Conservation (phyloP, 768 basidiomycete genomes). For the Naganishia friedmannii region DNA sequence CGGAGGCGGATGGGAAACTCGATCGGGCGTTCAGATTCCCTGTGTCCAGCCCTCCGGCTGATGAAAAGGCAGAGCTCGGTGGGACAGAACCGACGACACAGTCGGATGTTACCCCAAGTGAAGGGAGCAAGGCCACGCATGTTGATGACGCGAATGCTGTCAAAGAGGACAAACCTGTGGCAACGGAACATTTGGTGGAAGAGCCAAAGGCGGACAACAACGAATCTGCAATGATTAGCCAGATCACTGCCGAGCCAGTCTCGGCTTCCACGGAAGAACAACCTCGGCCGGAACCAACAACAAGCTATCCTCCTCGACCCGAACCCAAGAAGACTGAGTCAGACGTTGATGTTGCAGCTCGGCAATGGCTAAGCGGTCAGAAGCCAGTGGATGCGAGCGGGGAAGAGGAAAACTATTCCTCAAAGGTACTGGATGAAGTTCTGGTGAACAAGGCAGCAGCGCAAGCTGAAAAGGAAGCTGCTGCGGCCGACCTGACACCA, state of each 20-base stretch:
- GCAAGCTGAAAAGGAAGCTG: constrained; percentile 14
- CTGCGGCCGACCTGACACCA: no score
- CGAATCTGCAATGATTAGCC: neutral
- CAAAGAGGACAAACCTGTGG: neutral
- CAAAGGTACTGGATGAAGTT: constrained; percentile 10
- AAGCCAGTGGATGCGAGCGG: constrained; percentile 9
- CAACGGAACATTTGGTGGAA: neutral
- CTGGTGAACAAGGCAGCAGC: neutral
- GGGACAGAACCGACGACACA: neutral
- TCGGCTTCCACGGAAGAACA: neutral
- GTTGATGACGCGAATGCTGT: neutral
- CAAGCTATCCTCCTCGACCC: neutral
- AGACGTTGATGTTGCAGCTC: constrained; percentile 22
- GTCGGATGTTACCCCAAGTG: neutral
- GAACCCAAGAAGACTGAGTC: constrained; percentile 7
- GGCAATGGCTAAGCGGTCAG: constrained; percentile 18
- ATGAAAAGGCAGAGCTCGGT: neutral
- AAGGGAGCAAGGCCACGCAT: neutral
- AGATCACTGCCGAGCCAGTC: neutral
- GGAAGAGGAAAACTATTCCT: neutral
- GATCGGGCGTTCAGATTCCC: constrained; percentile 51
- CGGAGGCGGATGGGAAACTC: constrained; percentile 49
- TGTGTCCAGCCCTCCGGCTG: constrained; percentile 10
- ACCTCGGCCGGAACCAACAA: neutral
- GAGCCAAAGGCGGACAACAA: neutral